Base-by-base conservation (phyloP, 2,329 filamentous ascomycete species). In the Hawksworthiomyces lignivorus region DNA sequence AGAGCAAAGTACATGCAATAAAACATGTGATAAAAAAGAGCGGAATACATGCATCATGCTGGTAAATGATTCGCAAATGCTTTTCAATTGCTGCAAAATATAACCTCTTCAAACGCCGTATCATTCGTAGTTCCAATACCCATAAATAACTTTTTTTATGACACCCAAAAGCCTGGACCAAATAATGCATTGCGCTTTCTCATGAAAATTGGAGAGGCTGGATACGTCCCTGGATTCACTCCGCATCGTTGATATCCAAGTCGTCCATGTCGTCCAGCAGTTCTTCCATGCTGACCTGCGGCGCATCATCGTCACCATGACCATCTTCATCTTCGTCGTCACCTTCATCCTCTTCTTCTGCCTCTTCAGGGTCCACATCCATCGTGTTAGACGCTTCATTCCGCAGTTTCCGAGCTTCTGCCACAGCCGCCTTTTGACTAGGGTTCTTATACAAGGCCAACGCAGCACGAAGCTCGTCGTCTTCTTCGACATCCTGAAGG, bases 401-500 rank as follows among this genome's bases (percentile, higher is more conserved):
- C 48, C 59, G 54, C 38, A 65, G 61, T 36, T 48, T 46, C 24
- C 41, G 57, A 11, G 43, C 43, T 3, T 51, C 50, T 17, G 55
- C 52, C 33, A 49, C 37, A 19, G 35, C 54, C 59, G 67, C 62
- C 60, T 65, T 69, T 56, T 69, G 62, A 59, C 70, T 63, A 54
- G 72, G 64, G 47, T 72, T 74, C 68, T 90, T 95, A 69, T 95
- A 98, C 54, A 98, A 62, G 34, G 87, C 85, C 58, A 98, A 69
- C 1, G 87, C 88, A 32, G 81, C 76, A 42, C 92, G 75, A 52
- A 96, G 72, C 57, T 98, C 92, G 39, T 84, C 75, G 60, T 98
- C 92, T 60, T 97, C 89, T 65, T 98, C 94, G 10, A 98, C 87
- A 62, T 98, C 92, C 34, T 84, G 82, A 70, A 98, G 68, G 78